phyloP scores from a whole-genome alignment of 768 basidiomycete genomes.

The Auricularia auricula-judae region DNA sequence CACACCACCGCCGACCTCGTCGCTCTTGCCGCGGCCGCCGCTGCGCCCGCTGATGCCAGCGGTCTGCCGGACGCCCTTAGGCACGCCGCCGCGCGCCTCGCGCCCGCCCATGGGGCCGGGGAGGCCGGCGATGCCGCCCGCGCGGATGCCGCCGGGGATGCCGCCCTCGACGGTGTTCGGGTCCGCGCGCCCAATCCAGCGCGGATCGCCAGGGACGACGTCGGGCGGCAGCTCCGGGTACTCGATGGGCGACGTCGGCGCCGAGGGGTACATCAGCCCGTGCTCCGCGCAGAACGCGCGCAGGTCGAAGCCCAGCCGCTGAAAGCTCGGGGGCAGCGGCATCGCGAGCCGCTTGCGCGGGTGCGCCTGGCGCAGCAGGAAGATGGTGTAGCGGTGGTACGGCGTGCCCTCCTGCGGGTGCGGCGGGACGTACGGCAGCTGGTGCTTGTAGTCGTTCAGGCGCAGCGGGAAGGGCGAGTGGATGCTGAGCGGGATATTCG shows the following conservation, averaged over 20 bases:
- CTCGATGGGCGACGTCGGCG: not conserved
- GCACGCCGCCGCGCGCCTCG: slow-evolving; percentile 1
- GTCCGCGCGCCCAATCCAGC: not conserved
- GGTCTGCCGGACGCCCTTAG: not conserved
- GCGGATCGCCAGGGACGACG: not conserved
- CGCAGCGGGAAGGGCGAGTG: slow-evolving; percentile 9
- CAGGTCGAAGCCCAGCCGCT: slow-evolving; percentile 52
- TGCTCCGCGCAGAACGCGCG: slow-evolving; percentile 49
- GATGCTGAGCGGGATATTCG: slow-evolving; percentile 66
- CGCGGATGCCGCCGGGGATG: not conserved
- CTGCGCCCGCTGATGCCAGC: slow-evolving; percentile 3
- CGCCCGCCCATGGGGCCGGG: slow-evolving; percentile 3
- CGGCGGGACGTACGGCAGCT: slow-evolving; percentile 69
- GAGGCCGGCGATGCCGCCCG: not conserved
- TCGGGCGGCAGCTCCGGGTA: not conserved
- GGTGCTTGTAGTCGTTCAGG: slow-evolving; percentile 18
- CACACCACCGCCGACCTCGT: slow-evolving; percentile 46
- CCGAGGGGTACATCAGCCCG: slow-evolving; percentile 16
- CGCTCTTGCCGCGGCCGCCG: slow-evolving; percentile 2
- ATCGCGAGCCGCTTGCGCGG: not conserved
- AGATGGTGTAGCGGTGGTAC: slow-evolving; percentile 61
- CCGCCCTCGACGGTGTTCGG: not conserved
- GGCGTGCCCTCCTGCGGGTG: slow-evolving; percentile 84
- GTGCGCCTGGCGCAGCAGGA: slow-evolving; percentile 25
- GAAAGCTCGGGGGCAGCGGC: slow-evolving; percentile 12